Evolutionary conservation across 331 rosid species (phyloP).

Genomic region (Saraca asoca): DNA sequence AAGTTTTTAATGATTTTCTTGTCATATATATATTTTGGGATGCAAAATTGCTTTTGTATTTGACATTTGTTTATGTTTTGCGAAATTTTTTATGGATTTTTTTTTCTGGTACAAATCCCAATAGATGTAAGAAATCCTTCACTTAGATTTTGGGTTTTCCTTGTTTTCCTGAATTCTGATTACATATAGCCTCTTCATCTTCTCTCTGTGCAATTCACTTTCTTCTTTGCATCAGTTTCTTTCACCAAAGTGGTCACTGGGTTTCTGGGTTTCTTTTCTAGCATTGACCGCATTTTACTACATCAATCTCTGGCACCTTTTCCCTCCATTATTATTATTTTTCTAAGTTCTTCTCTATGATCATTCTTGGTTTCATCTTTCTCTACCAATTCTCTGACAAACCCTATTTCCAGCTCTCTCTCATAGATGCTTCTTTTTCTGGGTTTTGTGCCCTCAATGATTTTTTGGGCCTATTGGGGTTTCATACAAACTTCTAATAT

Average conservation of each 20-base stretch:
- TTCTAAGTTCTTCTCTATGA: not conserved
- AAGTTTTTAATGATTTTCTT: not conserved
- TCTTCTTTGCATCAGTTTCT: slow-evolving; percentile 51
- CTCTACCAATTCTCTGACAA: not conserved
- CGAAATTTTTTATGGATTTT: not conserved
- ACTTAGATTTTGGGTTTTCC: slow-evolving; percentile 31
- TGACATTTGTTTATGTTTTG: not conserved
- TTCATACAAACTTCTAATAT: not conserved
- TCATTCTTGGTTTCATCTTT: not conserved
- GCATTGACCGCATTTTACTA: slow-evolving; percentile 35
- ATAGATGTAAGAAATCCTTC: slow-evolving; percentile 11
- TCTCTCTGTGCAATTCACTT: slow-evolving; percentile 36
- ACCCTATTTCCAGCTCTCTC: not conserved
- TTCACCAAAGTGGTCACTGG: slow-evolving; percentile 52
- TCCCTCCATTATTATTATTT: not conserved
- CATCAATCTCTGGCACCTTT: slow-evolving; percentile 23
- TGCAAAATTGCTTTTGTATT: too few species aligned
- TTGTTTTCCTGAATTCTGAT: not conserved
- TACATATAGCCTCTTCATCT: slow-evolving; percentile 8
- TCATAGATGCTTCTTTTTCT: not conserved
- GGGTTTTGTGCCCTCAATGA: not conserved
- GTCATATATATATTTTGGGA: not conserved
- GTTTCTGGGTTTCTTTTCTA: slow-evolving; percentile 37
- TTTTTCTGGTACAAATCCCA: slow-evolving; percentile 42
- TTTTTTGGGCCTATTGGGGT: slow-evolving; percentile 20